Base-by-base conservation (phyloP, 2,329 filamentous ascomycete species). In the Xylariaceae sp. region DNA sequence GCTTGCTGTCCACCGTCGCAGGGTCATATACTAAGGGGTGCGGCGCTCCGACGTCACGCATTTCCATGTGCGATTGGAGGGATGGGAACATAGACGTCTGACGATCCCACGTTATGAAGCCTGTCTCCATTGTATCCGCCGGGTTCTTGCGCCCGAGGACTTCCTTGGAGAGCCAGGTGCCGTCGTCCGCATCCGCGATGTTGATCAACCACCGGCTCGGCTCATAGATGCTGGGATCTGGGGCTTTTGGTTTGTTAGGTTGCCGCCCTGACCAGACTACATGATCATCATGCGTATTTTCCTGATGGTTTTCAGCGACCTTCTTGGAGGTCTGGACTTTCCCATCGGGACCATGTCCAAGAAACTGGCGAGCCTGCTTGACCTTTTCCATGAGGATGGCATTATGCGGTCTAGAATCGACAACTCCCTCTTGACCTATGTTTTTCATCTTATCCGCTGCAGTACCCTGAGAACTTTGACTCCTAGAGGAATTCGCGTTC, bases 41-140 rank as follows among this genome's bases (percentile, higher is more conserved):
- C 30, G 45, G 7, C 17, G 39, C 23, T 4, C 17, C 15, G 30
- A 59, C 23, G n/a, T 47, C 13, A 6, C 56, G 10, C 4, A 64
- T 53, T 1, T 34, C 10, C 13, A 65, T 45, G 2, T 34, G n/a
- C 8, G 39, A 15, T 30, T 60, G 55, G 51, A 65, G 58, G 35
- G 3, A 17, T 7, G 62, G 64, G 56, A 65, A 65, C 30, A 39
- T 51, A 10, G 2, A n/a, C 51, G 68, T 62, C 51, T 64, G 62
- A 47, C 65, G 47, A 1, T 58, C 52, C 64, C 64, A 68, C 4
- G 61, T 64, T 50, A 64, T 15, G 49, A 56, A 63, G 8, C 67
- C 67, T 45, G 62, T 61, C 48, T 64, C 62, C 2, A 54, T 55
- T 1, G 47, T 0, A 15, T 56, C 35, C 13, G 5, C n/a, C n/a